Evolutionary conservation across 345 rosid genomes (phyloP).

Genomic region (Zanthoxylum bungeanum): DNA sequence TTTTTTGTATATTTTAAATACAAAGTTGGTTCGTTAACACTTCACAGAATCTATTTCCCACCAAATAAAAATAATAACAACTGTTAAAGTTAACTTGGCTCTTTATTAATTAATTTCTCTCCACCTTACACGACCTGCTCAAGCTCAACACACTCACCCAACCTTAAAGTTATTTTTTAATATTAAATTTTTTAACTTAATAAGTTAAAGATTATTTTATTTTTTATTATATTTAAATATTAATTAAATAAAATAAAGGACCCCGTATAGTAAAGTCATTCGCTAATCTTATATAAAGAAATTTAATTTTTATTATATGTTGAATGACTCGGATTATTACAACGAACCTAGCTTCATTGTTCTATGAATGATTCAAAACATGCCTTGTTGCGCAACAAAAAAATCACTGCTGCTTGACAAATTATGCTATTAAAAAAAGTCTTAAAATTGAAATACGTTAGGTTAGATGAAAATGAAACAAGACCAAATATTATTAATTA

Average conservation of each 20-base stretch:
- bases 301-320: no score
- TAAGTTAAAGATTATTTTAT: no score
- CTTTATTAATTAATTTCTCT: constrained; percentile 8
- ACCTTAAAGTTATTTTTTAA: no score
- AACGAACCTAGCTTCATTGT: no score
- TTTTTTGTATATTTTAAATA: no score
- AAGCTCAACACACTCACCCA: no score
- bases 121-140: constrained; percentile 3
- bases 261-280: no score
- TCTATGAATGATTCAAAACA: background rate
- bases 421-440: background rate
- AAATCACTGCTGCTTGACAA: background rate
- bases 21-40: constrained; percentile 19
- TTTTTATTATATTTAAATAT: no score
- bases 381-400: background rate
- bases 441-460: background rate
- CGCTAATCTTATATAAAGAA: no score
- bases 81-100: background rate
- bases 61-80: background rate
- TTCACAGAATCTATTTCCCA: constrained; percentile 5
- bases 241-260: no score
- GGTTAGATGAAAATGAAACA: background rate
- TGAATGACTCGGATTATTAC: no score
- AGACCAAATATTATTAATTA: background rate
- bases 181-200: no score